Base-by-base conservation (phyloP, 441 rosid genomes). In the Gossypium schwendimanii region DNA sequence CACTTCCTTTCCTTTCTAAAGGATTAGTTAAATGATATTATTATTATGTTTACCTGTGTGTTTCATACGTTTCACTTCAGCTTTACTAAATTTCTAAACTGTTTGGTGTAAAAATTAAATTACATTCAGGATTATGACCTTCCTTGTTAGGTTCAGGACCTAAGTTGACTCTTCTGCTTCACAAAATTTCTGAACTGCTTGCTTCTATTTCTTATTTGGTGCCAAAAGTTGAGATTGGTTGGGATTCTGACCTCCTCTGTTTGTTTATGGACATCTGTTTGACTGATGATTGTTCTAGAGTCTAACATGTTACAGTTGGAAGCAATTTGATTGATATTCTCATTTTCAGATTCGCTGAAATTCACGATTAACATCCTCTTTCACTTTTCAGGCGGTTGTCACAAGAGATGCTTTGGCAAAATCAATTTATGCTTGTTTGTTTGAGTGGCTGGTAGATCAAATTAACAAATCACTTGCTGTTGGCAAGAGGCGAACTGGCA, bases 341-440 rank as follows among this genome's bases (percentile, higher is more conserved):
- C 58, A 26, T 67, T 62, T 54, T 57, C 24, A 5, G 17, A 52
- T 57, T 69, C 33, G 47, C 58, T 68, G 44, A 10, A 28, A 24
- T 39, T 49, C 53, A 15, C 12, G 9, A 26, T 49, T 41, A 49
- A 50, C 41, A 26, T 36, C 28, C 12, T 65, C 18, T 69, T 79
- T 66, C 73, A 73, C 53, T 60, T 60, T 86, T 78, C 90, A 95
- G 98, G 98, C 99, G 59, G 81, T 83, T 78, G 97, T 85, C 76
- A 84, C 97, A 75, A 85, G 93, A 82, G 99, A 96, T 87, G 99
- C 99, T 68, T 78, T 93, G 87, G 99, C 98, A 75, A 96, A 96
- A 82, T 96, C 97, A 44, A 82, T 96, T 60, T 96, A 93, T 76
- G 84, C 99, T 74, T 87, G 92, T 81, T 84, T 95, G 77, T 93